Evolutionary conservation across 2,329 filamentous ascomycete species (phyloP).

Genomic region (Aschersonia sp.): DNA sequence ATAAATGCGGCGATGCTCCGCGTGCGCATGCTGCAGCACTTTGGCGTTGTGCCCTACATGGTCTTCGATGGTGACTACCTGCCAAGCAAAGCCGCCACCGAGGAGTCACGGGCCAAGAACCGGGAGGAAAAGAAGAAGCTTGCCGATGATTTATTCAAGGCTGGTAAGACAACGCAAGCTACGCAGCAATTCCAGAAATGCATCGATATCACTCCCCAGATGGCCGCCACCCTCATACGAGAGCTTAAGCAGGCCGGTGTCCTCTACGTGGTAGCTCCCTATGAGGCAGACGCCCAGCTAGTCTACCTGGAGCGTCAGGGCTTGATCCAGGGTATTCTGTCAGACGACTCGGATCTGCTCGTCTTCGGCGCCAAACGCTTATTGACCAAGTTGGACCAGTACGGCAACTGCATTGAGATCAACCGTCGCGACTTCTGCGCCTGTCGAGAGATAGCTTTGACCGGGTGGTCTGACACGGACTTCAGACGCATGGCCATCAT

Average conservation of each 20-base stretch:
- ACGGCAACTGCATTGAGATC: slow-evolving; percentile 86
- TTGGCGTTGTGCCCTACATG: slow-evolving; percentile 84
- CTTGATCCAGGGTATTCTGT: slow-evolving; percentile 73
- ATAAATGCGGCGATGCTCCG: slow-evolving; percentile 82
- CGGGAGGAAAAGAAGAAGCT: slow-evolving; percentile 62
- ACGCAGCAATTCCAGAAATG: slow-evolving; percentile 84
- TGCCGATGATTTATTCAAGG: slow-evolving; percentile 65
- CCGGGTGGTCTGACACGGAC: slow-evolving; percentile 82
- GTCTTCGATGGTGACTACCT: slow-evolving; percentile 94
- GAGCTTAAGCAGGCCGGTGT: slow-evolving; percentile 70
- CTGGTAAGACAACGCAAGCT: slow-evolving; percentile 69
- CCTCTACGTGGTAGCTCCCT: slow-evolving; percentile 85
- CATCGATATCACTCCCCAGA: slow-evolving; percentile 88
- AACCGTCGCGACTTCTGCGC: slow-evolving; percentile 78
- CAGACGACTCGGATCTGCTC: slow-evolving; percentile 89
- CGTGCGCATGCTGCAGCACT: slow-evolving; percentile 86
- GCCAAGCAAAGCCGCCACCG: slow-evolving; percentile 83
- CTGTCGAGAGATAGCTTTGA: slow-evolving; percentile 74
- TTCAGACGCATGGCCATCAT: slow-evolving; percentile 94
- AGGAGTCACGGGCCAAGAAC: slow-evolving; percentile 58
- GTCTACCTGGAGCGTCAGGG: slow-evolving; percentile 84
- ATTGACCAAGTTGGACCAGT: slow-evolving; percentile 86
- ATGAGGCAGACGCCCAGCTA: slow-evolving; percentile 94
- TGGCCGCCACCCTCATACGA: slow-evolving; percentile 85
- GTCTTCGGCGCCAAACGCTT: slow-evolving; percentile 88